phyloP scores from a whole-genome alignment of 306 rosid species.

The Cucurbita moschata region DNA sequence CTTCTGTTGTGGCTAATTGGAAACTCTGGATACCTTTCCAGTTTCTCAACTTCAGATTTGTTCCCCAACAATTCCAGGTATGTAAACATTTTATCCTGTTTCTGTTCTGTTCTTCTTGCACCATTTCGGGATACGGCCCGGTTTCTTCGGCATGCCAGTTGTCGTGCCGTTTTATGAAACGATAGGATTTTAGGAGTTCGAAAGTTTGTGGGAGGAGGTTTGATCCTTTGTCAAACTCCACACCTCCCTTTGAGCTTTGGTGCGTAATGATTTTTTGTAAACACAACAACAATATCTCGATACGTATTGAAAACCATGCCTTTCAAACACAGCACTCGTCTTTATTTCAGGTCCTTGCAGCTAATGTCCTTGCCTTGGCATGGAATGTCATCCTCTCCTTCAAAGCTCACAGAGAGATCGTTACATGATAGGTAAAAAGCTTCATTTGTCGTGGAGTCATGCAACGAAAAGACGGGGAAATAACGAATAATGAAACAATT shows the following conservation, averaged over 20 bases:
- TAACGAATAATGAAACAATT: too few species aligned
- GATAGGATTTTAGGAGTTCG: background rate
- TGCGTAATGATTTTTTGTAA: background rate
- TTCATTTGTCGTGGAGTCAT: background rate
- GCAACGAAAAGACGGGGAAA: too few species aligned
- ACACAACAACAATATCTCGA: background rate
- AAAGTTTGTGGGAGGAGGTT: background rate
- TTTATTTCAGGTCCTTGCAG: slow-evolving; percentile 75
- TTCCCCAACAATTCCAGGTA: slow-evolving; percentile 96
- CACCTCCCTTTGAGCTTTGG: background rate
- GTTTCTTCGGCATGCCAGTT: background rate
- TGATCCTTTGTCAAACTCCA: background rate
- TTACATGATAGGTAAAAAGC: slow-evolving; percentile 38
- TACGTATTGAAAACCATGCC: background rate
- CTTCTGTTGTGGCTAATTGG: slow-evolving; percentile 83
- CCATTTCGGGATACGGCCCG: background rate
- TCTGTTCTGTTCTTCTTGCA: background rate
- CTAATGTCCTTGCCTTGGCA: slow-evolving; percentile 56
- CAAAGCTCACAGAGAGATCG: slow-evolving; percentile 76
- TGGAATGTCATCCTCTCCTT: slow-evolving; percentile 98
- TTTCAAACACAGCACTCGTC: background rate
- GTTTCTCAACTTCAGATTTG: slow-evolving; percentile 86
- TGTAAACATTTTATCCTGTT: background rate
- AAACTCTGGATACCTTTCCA: slow-evolving; percentile 96
- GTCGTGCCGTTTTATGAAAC: background rate